Evolutionary conservation across 176 grass and related monocot genomes (phyloP).

Genomic region (Hordeum marinum): DNA sequence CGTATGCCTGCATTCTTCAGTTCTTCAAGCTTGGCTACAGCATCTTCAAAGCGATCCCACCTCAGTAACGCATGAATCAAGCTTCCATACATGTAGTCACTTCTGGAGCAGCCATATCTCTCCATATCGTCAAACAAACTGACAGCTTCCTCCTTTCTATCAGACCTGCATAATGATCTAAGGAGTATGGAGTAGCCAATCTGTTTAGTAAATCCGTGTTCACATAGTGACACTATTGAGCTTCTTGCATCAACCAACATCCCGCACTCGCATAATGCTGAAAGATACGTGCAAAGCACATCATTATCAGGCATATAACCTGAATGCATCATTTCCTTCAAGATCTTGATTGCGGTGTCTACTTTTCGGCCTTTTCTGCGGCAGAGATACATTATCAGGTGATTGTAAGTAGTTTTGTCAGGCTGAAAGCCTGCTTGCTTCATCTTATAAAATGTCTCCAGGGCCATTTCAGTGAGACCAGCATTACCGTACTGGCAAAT

Average conservation of each 20-base stretch:
- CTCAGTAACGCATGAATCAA: constrained; percentile 75
- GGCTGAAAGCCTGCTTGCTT: constrained; percentile 53
- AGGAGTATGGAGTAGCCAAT: constrained; percentile 61
- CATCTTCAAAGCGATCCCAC: constrained; percentile 44
- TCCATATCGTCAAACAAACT: constrained; percentile 41
- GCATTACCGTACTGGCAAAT: constrained; percentile 84
- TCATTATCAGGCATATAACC: constrained; percentile 53
- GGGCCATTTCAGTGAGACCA: constrained; percentile 65
- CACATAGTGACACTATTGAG: constrained; percentile 50
- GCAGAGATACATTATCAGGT: constrained; percentile 71
- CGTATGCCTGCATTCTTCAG: constrained; percentile 66
- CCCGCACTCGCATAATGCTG: constrained; percentile 57
- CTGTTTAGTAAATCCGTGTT: constrained; percentile 52
- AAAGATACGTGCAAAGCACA: constrained; percentile 55
- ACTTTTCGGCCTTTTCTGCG: constrained; percentile 63
- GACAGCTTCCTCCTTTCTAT: constrained; percentile 57
- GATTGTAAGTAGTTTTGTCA: constrained; percentile 54
- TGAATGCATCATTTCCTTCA: constrained; percentile 66
- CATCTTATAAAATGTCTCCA: constrained; percentile 60
- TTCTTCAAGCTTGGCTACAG: constrained; percentile 60
- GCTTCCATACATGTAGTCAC: constrained; percentile 69
- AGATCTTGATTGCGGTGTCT: constrained; percentile 56
- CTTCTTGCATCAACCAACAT: constrained; percentile 52
- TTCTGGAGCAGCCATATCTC: constrained; percentile 48
- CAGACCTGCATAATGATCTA: constrained; percentile 67